A percentile compares a stretch with the other conserved stretches of the same genome.
phyloP scores from a whole-genome alignment of 2,329 filamentous ascomycete species.

The Neonectria hederae region DNA sequence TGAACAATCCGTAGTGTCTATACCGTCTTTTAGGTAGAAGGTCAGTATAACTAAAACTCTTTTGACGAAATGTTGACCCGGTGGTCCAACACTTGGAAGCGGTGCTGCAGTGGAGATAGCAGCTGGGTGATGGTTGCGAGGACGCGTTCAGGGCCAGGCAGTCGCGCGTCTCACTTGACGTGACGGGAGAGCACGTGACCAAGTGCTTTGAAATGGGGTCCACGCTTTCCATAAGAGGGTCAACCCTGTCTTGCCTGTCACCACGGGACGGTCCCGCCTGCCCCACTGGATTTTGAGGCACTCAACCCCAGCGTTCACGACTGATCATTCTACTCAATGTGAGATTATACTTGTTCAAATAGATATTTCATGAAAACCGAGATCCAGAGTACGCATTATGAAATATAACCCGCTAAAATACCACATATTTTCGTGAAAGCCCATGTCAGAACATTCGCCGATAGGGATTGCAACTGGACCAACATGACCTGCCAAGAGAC shows the following conservation, averaged over 20 bases:
- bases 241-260: neutral
- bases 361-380: neutral
- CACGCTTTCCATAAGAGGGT: conserved; percentile 6
- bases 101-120: neutral
- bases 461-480: neutral
- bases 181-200: conserved; percentile 47
- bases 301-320: neutral
- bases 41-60: neutral
- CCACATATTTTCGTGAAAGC: neutral
- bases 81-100: neutral
- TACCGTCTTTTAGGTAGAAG: conserved; percentile 37
- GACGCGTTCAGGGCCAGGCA: conserved; percentile 39
- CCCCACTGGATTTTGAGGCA: conserved; percentile 24
- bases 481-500: neutral
- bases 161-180: conserved; percentile 31
- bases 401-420: neutral
- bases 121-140: conserved; percentile 6
- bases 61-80: neutral
- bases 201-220: conserved; percentile 14
- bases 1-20: conserved; percentile 26
- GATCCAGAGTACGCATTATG: too few species aligned
- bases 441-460: neutral
- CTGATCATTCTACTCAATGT: neutral
- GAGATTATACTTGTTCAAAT: neutral
- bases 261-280: conserved; percentile 25